phyloP scores from a whole-genome alignment of 2,329 filamentous ascomycete genomes.

The Penicillium nordicum region DNA sequence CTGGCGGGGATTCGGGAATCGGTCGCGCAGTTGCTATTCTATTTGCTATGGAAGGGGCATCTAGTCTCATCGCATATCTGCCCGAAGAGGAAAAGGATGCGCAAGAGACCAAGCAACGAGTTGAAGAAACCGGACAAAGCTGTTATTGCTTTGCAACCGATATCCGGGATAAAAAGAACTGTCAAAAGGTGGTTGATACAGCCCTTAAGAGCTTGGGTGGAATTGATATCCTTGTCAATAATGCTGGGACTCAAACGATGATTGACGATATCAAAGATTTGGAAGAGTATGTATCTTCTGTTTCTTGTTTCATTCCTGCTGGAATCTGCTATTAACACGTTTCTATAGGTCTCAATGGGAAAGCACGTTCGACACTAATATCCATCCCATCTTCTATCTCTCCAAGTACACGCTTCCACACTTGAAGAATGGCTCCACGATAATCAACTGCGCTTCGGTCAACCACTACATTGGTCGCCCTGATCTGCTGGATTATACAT shows the following conservation, averaged over 20 bases:
- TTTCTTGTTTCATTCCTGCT: neutral
- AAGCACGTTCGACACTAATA: constrained; percentile 76
- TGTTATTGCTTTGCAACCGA: constrained; percentile 63
- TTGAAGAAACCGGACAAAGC: constrained; percentile 64
- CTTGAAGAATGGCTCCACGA: constrained; percentile 68
- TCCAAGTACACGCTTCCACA: constrained; percentile 73
- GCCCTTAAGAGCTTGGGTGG: constrained; percentile 63
- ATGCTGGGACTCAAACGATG: constrained; percentile 73
- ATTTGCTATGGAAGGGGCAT: constrained; percentile 76
- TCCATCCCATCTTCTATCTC: constrained; percentile 76
- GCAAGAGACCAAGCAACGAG: constrained; percentile 66
- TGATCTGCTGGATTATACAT: constrained; percentile 77
- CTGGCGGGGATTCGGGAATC: constrained; percentile 78
- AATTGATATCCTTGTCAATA: constrained; percentile 66
- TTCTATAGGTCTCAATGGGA: constrained; percentile 66
- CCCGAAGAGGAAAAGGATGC: constrained; percentile 74
- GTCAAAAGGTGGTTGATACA: constrained; percentile 64
- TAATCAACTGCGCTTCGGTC: constrained; percentile 82
- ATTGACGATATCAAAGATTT: constrained; percentile 68
- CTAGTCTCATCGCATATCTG: constrained; percentile 69
- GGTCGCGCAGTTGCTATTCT: constrained; percentile 71
- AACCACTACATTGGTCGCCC: constrained; percentile 78
- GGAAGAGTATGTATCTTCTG: constrained; percentile 51
- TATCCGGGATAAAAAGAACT: constrained; percentile 62
- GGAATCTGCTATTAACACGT: neutral